Evolutionary conservation across 2,329 filamentous ascomycete genomes (phyloP), one percentile per base, ranked within the genome.

Genomic region (Cladorrhinum sp.): DNA sequence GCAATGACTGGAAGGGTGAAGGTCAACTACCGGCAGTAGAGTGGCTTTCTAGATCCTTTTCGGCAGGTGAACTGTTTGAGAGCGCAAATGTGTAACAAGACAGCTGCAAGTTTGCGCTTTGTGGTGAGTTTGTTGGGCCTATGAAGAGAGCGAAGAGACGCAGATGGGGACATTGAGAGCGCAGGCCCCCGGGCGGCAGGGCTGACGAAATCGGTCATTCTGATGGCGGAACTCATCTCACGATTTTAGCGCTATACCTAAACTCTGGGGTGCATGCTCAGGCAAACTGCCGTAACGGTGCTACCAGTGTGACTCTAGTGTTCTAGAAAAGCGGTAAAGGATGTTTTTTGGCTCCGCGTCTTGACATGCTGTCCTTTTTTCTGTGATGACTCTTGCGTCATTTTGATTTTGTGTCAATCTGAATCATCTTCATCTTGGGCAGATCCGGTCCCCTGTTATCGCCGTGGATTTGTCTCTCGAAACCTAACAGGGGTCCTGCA

Each of bases 131-230:
- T 7, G 57, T 55, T 55, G 32, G 52, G 25, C 50, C 54, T 49
- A 56, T 58, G 51, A 59, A 36, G 52, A 58, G 57, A 57, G 45
- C 49, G 56, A 54, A 54, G 52, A 59, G 51, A 56, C 36, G 22
- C 20, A 22, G 29, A 24, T 32, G 29, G 55, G 52, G 27, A 36
- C 59, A 56, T 58, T 24, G 51, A 64, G 53, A 45, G 41, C 7
- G 57, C 55, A 59, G 55, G 50, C 50, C 50, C 58, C 64, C 50
- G 53, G 59, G 9, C 32, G 6, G 23, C 64, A 65, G 60, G 63
- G 61, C 62, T 70, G 68, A 70, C 67, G 68, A 62, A 65, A 70
- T 67, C 65, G 60, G 52, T 61, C 56, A 57, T 57, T 45, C 24
- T 23, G 59, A 70, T 70, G 64, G 66, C 67, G 67, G 64, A 60